Evolutionary conservation across 306 rosid genomes (phyloP).

Genomic region (Lathyrus aphaca): DNA sequence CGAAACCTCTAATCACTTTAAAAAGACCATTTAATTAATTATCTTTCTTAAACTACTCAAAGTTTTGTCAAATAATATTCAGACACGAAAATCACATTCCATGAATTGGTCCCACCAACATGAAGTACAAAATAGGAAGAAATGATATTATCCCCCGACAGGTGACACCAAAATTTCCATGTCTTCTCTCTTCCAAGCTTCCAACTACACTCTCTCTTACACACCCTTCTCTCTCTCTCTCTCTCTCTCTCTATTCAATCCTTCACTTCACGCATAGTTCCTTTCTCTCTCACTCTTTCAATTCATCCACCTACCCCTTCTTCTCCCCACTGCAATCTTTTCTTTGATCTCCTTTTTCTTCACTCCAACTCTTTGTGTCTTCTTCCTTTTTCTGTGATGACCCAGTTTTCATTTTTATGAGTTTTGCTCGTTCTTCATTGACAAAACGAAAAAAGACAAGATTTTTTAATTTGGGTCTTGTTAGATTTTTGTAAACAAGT

Average conservation of each 20-base stretch:
- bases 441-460: constrained; percentile 8
- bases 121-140: not conserved
- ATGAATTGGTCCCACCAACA: constrained; percentile 17
- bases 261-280: constrained; percentile 36
- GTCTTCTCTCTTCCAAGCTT: constrained; percentile 9
- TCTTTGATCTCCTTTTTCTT: not conserved
- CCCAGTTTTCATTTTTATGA: constrained; percentile 28
- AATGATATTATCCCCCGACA: constrained; percentile 3
- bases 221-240: constrained; percentile 32
- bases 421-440: constrained; percentile 16
- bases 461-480: constrained; percentile 32
- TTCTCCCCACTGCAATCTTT: constrained; percentile 6
- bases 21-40: too few species aligned
- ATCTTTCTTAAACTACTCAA: too few species aligned
- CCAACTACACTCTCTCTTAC: constrained; percentile 37
- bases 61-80: too few species aligned
- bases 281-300: constrained; percentile 47
- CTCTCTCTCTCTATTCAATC: constrained; percentile 32
- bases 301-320: constrained; percentile 22
- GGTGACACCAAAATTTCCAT: not conserved
- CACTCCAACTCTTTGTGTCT: constrained; percentile 1
- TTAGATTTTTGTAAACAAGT: constrained; percentile 19
- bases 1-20: too few species aligned
- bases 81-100: not conserved
- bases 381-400: not conserved